Base-by-base conservation (phyloP, 176 grass and related monocot species). In the Aegilops speltoides region DNA sequence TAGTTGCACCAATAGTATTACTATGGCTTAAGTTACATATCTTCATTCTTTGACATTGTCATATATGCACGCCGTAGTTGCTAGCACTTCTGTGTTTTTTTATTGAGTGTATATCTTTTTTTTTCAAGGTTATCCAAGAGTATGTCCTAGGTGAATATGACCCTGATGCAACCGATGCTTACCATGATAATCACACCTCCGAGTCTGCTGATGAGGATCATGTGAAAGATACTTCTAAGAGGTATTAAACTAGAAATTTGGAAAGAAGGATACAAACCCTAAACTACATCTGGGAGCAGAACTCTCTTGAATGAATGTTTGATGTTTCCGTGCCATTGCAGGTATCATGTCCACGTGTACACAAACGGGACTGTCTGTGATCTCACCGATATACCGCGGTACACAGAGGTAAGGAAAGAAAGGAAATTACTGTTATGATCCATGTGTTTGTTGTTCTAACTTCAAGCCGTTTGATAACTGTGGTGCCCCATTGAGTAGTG, bases 291-390 rank as follows among this genome's bases (percentile, higher is more conserved):
- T 63, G 20, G 68, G 16, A 65, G 54, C 43, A 67, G 71, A 68
- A n/a, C 37, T 22, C 29, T 48, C 13, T 85, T n/a, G n/a, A 59
- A 73, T 67, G 32, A 45, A 57, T 78, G 3, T 52, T 38, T 87
- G 15, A 13, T 82, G 52, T 32, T 84, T 62, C 13, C 29, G 50
- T 56, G 82, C 22, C 86, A 37, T 79, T 79, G 23, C 88, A 99
- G 97, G 68, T 99, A 96, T 87, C 97, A 99, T 79, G 94, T 95
- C 41, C 97, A 99, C 67, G 32, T 91, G 72, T 99, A 90, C 87
- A 89, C 85, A 68, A 99, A 99, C 81, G 97, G 97, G 12, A 99
- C 94, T 54, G 83, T 90, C 4, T 99, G 94, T 65, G 97, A 99
- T 84, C 89, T 99, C 52, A 99, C 97, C 70, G 89, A 91, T 61